Base-by-base conservation (phyloP, 805 yeast genomes). In the Candida chilensis region DNA sequence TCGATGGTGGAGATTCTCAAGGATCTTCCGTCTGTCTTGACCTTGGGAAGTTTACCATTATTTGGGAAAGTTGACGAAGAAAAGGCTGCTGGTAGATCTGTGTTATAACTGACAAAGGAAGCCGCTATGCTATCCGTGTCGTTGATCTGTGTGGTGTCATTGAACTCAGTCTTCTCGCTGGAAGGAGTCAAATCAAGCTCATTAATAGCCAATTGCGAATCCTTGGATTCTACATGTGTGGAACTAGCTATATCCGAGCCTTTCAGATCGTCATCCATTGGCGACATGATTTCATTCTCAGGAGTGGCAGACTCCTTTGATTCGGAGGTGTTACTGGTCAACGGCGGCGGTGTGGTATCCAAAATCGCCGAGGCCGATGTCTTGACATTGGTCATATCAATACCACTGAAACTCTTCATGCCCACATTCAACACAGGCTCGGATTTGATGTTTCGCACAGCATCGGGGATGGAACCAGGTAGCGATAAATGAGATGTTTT, bases 161-260 rank as follows among this genome's bases (percentile, higher is more conserved):
- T n/a, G n/a, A n/a, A n/a, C n/a, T n/a, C n/a, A n/a, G n/a, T n/a
- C n/a, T n/a, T n/a, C 6, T n/a, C 13, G 12, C 25, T 22, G 11
- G 25, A 7, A 7, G 13, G 11, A 22, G 11, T 15, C 11, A n/a
- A 15, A 7, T 8, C 25, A 7, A n/a, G 13, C 11, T 22, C 25
- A 22, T 6, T 11, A 7, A 22, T 22, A n/a, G 25, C 25, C 6
- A 22, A n/a, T 22, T 22, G 15, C 11, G 25, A 22, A n/a, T 22
- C 25, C 7, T 22, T 15, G 25, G 13, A n/a, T n/a, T 22, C 25
- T n/a, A 22, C 11, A 12, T 22, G 25, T 7, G 13, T 15, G 6
- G 25, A n/a, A 22, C 25, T 22, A 22, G 25, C 25, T n/a, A 22
- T 6, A 22, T 22, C 12, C n/a, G n/a, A n/a, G n/a, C n/a, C n/a